Conservation (phyloP, 768 basidiomycete genomes). For the Lactifluus rugatus region DNA sequence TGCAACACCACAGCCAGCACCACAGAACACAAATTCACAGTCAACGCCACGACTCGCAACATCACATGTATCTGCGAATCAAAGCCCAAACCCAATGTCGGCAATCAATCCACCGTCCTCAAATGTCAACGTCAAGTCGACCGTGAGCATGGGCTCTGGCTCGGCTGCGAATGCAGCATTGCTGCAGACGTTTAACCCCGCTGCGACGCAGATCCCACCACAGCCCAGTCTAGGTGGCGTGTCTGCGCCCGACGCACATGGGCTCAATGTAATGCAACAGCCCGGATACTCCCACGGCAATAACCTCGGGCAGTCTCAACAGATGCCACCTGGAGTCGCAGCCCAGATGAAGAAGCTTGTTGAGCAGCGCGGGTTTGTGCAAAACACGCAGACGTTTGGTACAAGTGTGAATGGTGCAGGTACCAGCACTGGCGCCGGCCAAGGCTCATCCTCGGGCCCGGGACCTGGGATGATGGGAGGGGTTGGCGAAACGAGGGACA, state of each 20-base stretch:
- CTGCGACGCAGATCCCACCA: slow-evolving; percentile 1
- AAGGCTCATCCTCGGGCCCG: neutral
- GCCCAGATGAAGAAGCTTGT: slow-evolving; percentile 17
- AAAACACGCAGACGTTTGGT: neutral
- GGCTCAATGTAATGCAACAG: neutral
- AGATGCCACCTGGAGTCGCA: slow-evolving; percentile 2
- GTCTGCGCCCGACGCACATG: neutral
- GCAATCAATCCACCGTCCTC: neutral
- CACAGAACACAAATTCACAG: neutral
- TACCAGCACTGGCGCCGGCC: neutral
- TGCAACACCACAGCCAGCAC: slow-evolving; percentile 1
- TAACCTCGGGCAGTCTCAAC: neutral
- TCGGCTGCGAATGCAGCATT: neutral
- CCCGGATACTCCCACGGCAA: neutral
- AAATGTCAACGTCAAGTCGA: neutral
- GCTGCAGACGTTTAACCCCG: slow-evolving; percentile 2
- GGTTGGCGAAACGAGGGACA: neutral
- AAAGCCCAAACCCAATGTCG: neutral
- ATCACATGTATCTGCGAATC: neutral
- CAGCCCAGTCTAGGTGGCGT: neutral
- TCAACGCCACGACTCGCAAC: slow-evolving; percentile 7
- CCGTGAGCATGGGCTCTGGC: neutral
- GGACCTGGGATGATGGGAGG: neutral
- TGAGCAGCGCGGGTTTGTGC: slow-evolving; percentile 10
- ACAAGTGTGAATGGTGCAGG: neutral